These are phyloP conservation scores for Penicillium brasilianum DNA, from an alignment of 2,329 filamentous ascomycete species.

Conservation along the genomic window DNA sequence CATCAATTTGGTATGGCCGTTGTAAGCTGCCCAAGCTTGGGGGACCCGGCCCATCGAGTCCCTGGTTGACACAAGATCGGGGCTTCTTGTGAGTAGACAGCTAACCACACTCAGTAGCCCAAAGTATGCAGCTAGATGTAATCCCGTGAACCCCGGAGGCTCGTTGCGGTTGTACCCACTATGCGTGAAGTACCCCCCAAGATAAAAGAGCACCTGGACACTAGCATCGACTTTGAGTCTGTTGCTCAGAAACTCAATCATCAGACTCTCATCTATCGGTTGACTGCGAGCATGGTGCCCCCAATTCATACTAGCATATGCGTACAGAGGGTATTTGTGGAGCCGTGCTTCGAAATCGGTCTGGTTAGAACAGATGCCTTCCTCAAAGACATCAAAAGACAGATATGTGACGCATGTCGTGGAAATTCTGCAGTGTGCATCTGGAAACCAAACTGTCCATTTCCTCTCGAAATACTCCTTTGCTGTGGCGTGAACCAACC, in stretches of 20 bases:
- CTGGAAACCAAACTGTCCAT: neutral
- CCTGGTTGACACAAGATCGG: neutral
- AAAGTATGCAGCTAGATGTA: constrained; percentile 3
- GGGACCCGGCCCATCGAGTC: neutral
- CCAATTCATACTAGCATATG: neutral
- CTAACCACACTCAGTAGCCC: neutral
- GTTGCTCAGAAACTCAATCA: neutral
- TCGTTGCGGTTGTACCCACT: neutral
- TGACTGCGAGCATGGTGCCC: neutral
- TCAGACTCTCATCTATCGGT: neutral
- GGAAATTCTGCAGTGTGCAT: neutral
- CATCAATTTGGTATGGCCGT: neutral
- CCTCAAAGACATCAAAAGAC: neutral
- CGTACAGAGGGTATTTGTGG: neutral
- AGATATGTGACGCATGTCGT: constrained; percentile 1
- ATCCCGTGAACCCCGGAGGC: neutral
- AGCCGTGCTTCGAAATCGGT: neutral
- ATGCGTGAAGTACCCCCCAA: neutral
- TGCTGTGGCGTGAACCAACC: neutral
- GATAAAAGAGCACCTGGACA: neutral
- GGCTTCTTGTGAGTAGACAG: neutral
- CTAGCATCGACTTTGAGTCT: neutral
- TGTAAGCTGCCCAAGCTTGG: neutral
- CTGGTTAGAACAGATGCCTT: neutral
- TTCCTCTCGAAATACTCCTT: neutral